Evolutionary conservation across 148 eudicot genomes (phyloP), one percentile per base, ranked within the genome.

Genomic region (Rhododendron mucronatum): DNA sequence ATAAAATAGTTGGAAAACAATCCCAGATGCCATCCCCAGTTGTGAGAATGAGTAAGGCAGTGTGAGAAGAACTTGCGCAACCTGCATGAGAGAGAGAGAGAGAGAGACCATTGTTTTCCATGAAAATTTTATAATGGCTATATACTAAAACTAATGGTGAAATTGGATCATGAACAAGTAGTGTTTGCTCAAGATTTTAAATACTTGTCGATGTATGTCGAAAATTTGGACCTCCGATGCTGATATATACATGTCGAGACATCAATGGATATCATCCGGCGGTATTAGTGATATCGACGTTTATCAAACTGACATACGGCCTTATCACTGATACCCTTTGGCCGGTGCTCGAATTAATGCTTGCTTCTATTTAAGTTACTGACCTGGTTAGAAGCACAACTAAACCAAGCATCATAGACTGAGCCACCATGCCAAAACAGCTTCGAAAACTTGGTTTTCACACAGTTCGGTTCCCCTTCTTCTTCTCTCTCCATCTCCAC

Each of bases 341-440:
- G 23, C 12, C 12, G 57, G 15, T 18, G 21, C 61, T 55, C 61
- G 9, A 59, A 59, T 21, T 59, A 20, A 7, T 21, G 57, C 7
- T 41, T 5, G 44, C 5, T 55, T 6, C n/a, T 61, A 23, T 67
- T 26, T 26, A 28, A 7, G 9, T 12, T 26, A 12, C 37, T 69
- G 15, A 28, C 98, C 92, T 95, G 98, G 83, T 95, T 93, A 50
- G 96, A 93, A 87, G 97, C 88, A 84, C 97, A 82, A 48, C 84
- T 82, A 74, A 95, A 95, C 98, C 98, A 95, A 47, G 98, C 98
- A 93, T 95, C 98, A 90, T 94, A 95, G 82, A 92, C 97, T 0
- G 98, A 95, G 71, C 98, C 98, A 78, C 98, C 98, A 86, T 95
- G 93, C 98, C 98, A 95, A 50, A 95, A 90, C 18, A 95, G 75